These are phyloP conservation scores for Microdochium trichocladiopsis DNA, from an alignment of 2,329 filamentous ascomycete genomes.

Conservation along the genomic window DNA sequence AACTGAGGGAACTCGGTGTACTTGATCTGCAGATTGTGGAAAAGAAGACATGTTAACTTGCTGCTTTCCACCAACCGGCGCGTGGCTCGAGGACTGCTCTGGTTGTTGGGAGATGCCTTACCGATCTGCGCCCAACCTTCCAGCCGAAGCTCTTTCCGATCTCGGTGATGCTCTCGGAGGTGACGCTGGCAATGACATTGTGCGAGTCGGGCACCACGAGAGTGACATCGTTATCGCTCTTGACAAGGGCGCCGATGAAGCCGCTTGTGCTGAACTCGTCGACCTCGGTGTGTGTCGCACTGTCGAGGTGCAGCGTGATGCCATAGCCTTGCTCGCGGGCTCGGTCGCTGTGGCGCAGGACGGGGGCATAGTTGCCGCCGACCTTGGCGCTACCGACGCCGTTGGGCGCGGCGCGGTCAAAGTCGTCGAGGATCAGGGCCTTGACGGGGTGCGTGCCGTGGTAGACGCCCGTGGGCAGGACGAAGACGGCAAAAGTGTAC, in stretches of 20 bases:
- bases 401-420: slow-evolving; percentile 87
- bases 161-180: slow-evolving; percentile 63
- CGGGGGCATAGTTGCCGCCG: slow-evolving; percentile 92
- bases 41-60: neutral
- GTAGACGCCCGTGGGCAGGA: slow-evolving; percentile 88
- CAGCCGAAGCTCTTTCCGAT: slow-evolving; percentile 76
- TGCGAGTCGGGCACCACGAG: slow-evolving; percentile 82
- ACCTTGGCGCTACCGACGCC: slow-evolving; percentile 90
- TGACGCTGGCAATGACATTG: slow-evolving; percentile 70
- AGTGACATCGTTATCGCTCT: slow-evolving; percentile 50
- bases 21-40: slow-evolving; percentile 46
- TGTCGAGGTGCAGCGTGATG: slow-evolving; percentile 94
- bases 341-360: slow-evolving; percentile 78
- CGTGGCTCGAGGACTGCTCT: neutral
- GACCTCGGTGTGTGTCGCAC: slow-evolving; percentile 72
- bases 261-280: slow-evolving; percentile 96
- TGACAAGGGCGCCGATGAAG: slow-evolving; percentile 72
- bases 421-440: slow-evolving; percentile 82
- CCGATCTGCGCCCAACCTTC: slow-evolving; percentile 69
- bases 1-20: slow-evolving; percentile 49
- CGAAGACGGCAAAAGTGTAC: slow-evolving; percentile 86
- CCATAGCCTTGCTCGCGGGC: slow-evolving; percentile 74
- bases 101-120: slow-evolving; percentile 31
- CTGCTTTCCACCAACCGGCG: neutral
- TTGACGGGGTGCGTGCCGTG: slow-evolving; percentile 86